Conservation (phyloP, 495 filamentous ascomycete species). For the Penicillium longicatenatum region DNA sequence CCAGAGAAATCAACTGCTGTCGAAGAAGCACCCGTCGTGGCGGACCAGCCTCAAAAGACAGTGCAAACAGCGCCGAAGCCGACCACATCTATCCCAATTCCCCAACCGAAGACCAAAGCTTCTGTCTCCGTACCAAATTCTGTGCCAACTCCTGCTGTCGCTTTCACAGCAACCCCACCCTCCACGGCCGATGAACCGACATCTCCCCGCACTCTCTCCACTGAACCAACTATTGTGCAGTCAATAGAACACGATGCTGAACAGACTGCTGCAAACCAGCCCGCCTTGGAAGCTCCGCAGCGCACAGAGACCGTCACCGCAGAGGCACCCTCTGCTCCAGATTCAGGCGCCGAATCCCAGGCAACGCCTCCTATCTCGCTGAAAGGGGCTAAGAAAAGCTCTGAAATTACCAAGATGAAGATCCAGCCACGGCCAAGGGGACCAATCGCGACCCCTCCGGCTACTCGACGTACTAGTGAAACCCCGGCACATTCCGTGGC, state of each 20-base stretch:
- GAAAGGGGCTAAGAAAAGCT: slow-evolving; percentile 24
- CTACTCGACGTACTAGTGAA: slow-evolving; percentile 18
- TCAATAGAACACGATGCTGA: slow-evolving; percentile 21
- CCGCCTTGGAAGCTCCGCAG: neutral
- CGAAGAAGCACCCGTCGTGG: slow-evolving; percentile 14
- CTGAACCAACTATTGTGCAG: slow-evolving; percentile 11
- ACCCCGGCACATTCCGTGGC: slow-evolving; percentile 4
- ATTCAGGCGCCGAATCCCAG: neutral
- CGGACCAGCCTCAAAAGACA: slow-evolving; percentile 16
- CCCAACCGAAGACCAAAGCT: slow-evolving; percentile 34
- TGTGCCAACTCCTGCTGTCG: slow-evolving; percentile 13
- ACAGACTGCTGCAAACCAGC: neutral
- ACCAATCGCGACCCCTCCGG: slow-evolving; percentile 9
- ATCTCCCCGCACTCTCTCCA: slow-evolving; percentile 14
- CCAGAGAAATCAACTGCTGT: slow-evolving; percentile 16
- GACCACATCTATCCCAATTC: slow-evolving; percentile 32
- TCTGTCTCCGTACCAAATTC: slow-evolving; percentile 20
- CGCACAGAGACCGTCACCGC: neutral
- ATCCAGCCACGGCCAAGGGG: slow-evolving; percentile 1
- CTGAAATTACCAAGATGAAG: slow-evolving; percentile 15
- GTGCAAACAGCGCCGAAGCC: slow-evolving; percentile 13
- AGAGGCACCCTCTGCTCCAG: neutral
- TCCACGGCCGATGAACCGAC: slow-evolving; percentile 16
- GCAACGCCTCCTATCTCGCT: slow-evolving; percentile 4
- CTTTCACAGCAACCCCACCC: slow-evolving; percentile 5